phyloP scores from a whole-genome alignment of 192 early-diverging fungal species.

The Mortierella antarctica region DNA sequence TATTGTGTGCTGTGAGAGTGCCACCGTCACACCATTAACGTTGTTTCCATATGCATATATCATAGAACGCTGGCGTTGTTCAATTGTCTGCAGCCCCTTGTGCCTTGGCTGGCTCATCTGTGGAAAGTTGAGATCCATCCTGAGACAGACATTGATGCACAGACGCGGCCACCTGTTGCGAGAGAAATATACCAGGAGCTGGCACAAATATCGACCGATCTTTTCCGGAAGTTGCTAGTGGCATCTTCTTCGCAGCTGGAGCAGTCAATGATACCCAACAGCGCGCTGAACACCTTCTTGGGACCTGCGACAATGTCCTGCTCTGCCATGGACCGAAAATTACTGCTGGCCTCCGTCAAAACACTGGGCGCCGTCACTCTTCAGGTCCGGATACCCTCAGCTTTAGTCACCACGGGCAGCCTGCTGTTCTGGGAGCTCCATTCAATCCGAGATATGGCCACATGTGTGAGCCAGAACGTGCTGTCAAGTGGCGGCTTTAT shows the following conservation, averaged over 20 bases:
- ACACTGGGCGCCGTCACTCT: conserved; percentile 13
- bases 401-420: not conserved
- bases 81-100: conserved; percentile 25
- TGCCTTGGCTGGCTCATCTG: conserved; percentile 35
- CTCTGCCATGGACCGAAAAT: conserved; percentile 30
- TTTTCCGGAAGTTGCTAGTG: conserved; percentile 30
- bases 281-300: conserved; percentile 22
- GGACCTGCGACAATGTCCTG: conserved; percentile 30
- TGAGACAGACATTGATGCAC: not conserved
- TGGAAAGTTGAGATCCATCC: conserved; percentile 30
- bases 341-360: conserved; percentile 20
- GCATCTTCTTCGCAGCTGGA: conserved; percentile 8
- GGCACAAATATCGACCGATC: conserved; percentile 14
- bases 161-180: conserved; percentile 14
- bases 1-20: not conserved
- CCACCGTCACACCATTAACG: not conserved
- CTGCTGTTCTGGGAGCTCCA: conserved; percentile 37
- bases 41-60: not conserved
- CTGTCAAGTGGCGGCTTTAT: conserved; percentile 21
- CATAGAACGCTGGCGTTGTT: conserved; percentile 52
- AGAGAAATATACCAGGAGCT: conserved; percentile 47
- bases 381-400: conserved; percentile 26
- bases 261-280: not conserved
- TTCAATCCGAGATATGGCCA: conserved; percentile 17
- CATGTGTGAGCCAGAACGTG: conserved; percentile 26